phyloP scores from a whole-genome alignment of 768 basidiomycete genomes.

The Pleurotus ostreatus region DNA sequence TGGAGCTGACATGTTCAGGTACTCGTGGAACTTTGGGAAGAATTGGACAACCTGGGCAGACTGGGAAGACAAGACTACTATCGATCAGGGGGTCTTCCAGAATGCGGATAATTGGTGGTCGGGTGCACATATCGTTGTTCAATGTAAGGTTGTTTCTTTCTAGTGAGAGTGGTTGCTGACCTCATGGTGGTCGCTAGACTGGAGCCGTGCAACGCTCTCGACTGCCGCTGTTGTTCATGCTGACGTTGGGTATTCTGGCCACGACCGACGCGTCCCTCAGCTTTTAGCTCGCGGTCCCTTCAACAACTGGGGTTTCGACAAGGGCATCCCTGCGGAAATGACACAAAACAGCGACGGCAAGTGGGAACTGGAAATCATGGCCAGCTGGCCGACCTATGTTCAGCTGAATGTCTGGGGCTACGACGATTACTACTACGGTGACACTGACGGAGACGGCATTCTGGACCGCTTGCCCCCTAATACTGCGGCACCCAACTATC shows the following conservation, averaged over 20 bases:
- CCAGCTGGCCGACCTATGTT: slow-evolving; percentile 84
- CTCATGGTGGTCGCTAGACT: slow-evolving; percentile 46
- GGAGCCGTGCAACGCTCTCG: slow-evolving; percentile 65
- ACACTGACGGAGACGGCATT: slow-evolving; percentile 81
- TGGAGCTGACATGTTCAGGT: slow-evolving; percentile 86
- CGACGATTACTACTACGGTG: slow-evolving; percentile 92
- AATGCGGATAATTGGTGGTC: slow-evolving; percentile 61
- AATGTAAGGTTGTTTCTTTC: slow-evolving; percentile 53
- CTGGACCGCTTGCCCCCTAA: slow-evolving; percentile 92
- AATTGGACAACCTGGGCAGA: slow-evolving; percentile 79
- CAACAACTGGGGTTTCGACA: slow-evolving; percentile 90
- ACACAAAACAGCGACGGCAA: slow-evolving; percentile 53
- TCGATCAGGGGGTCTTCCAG: slow-evolving; percentile 56
- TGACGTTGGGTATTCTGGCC: slow-evolving; percentile 55
- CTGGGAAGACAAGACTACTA: slow-evolving; percentile 71
- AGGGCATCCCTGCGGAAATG: slow-evolving; percentile 73
- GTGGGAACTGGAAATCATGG: slow-evolving; percentile 90
- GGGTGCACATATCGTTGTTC: slow-evolving; percentile 83
- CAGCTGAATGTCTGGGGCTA: slow-evolving; percentile 90
- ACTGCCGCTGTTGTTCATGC: slow-evolving; percentile 71
- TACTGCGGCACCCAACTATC: slow-evolving; percentile 75
- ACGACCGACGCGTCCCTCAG: slow-evolving; percentile 77
- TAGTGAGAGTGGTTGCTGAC: background rate
- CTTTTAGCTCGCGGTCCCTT: slow-evolving; percentile 85
- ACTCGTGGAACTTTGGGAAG: slow-evolving; percentile 81